These are phyloP conservation scores for Exophiala spinifera DNA, from an alignment of 2,329 filamentous ascomycete genomes.

Conservation along the genomic window DNA sequence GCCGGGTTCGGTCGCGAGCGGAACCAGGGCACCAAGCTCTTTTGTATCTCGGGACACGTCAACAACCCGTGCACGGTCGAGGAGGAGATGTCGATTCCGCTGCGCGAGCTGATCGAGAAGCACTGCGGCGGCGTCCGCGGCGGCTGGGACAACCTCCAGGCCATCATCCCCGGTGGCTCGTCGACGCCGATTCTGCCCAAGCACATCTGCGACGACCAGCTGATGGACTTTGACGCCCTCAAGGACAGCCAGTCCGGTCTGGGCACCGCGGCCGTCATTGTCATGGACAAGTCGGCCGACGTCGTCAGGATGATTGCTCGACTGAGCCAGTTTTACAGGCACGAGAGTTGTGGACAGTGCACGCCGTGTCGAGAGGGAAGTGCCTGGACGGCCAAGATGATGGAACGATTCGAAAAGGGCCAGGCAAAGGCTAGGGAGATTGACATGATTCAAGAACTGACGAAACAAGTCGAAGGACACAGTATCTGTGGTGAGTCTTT, in stretches of 20 bases:
- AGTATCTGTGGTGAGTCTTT: constrained; percentile 81
- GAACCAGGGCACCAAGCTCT: constrained; percentile 96
- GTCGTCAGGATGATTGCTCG: constrained; percentile 91
- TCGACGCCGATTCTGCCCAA: constrained; percentile 95
- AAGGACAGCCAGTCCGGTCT: constrained; percentile 98
- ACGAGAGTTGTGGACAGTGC: constrained; percentile 97
- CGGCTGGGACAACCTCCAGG: constrained; percentile 96
- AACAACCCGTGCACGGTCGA: constrained; percentile 98
- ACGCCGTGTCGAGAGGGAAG: constrained; percentile 98
- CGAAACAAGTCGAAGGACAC: constrained; percentile 98
- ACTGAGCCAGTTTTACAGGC: constrained; percentile 94
- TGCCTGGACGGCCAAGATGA: constrained; percentile 99
- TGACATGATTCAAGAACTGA: constrained; percentile 98
- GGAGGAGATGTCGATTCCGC: constrained; percentile 98
- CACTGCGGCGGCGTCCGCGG: constrained; percentile 96
- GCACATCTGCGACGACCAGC: constrained; percentile 82
- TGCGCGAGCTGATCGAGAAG: constrained; percentile 94
- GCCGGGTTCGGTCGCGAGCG: constrained; percentile 90
- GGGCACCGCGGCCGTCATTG: constrained; percentile 94
- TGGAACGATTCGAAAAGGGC: constrained; percentile 92
- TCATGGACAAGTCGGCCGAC: constrained; percentile 98
- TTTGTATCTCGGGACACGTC: constrained; percentile 96
- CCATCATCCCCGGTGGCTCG: constrained; percentile 92
- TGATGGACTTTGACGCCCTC: constrained; percentile 98
- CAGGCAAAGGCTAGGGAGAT: constrained; percentile 88